These are phyloP conservation scores for Umbelopsis sp. DNA, from an alignment of 192 early-diverging fungal species.

Conservation along the genomic window DNA sequence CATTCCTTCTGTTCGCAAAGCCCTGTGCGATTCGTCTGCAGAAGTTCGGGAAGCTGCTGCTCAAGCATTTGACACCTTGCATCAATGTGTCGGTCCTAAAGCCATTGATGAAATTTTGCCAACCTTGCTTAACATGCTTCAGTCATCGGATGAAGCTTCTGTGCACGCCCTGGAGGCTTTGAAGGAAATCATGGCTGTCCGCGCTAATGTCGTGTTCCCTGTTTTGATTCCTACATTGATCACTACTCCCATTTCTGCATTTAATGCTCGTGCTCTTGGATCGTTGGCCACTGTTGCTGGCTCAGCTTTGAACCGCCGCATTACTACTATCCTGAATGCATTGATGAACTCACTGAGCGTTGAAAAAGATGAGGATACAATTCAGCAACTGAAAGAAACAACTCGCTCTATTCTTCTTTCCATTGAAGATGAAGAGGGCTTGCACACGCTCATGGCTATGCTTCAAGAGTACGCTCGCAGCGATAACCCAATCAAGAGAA, in stretches of 20 bases:
- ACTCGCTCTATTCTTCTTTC: slow-evolving; percentile 71
- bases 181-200: slow-evolving; percentile 97
- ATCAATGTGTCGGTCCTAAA: slow-evolving; percentile 87
- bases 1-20: slow-evolving; percentile 79
- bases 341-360: slow-evolving; percentile 78
- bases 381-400: slow-evolving; percentile 73
- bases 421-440: slow-evolving; percentile 82
- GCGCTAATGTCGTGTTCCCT: slow-evolving; percentile 97
- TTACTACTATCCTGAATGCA: slow-evolving; percentile 79
- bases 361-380: slow-evolving; percentile 64
- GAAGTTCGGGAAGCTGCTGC: slow-evolving; percentile 95
- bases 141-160: slow-evolving; percentile 56
- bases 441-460: slow-evolving; percentile 77
- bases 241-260: slow-evolving; percentile 82
- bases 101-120: slow-evolving; percentile 95
- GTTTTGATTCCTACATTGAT: slow-evolving; percentile 95
- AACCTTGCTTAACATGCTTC: slow-evolving; percentile 80
- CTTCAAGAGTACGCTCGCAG: slow-evolving; percentile 74
- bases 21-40: slow-evolving; percentile 81
- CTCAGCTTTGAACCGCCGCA: slow-evolving; percentile 76
- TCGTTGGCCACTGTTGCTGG: slow-evolving; percentile 93
- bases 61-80: slow-evolving; percentile 91
- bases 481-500: slow-evolving; percentile 51
- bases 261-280: slow-evolving; percentile 89
- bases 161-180: slow-evolving; percentile 89